Percentiles rank a stretch among this genome's conserved stretches.
Evolutionary conservation across 2,329 filamentous ascomycete species (phyloP).

Genomic region (Talaromyces sp.): DNA sequence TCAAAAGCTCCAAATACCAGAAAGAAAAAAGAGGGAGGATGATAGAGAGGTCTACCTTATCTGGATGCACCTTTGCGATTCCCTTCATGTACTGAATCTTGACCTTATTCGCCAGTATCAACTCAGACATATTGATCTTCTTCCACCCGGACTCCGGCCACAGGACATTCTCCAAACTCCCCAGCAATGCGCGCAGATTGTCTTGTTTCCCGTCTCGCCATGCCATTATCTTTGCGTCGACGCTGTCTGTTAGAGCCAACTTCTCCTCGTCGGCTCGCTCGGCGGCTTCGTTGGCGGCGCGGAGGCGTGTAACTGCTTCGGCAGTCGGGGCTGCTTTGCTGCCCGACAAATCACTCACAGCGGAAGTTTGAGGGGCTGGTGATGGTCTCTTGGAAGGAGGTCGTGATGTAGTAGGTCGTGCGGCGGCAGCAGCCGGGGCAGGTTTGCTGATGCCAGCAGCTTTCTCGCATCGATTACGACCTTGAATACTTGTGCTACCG

Average conservation of each 20-base stretch:
- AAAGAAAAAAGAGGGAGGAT: background rate
- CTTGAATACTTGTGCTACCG: conserved; percentile 78
- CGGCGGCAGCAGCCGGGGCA: conserved; percentile 47
- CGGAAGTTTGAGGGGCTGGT: conserved; percentile 22
- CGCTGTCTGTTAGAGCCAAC: conserved; percentile 79
- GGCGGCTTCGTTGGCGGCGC: conserved; percentile 79
- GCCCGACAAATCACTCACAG: conserved; percentile 32
- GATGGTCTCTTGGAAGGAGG: conserved; percentile 33
- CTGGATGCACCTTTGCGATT: conserved; percentile 95
- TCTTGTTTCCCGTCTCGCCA: conserved; percentile 93
- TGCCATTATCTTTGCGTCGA: conserved; percentile 71
- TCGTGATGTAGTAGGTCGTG: conserved; percentile 38
- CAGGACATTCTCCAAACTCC: conserved; percentile 80
- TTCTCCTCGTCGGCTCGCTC: conserved; percentile 89
- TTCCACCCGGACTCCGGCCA: conserved; percentile 96
- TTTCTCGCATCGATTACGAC: conserved; percentile 83
- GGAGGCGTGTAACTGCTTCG: conserved; percentile 76
- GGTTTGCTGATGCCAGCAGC: conserved; percentile 67
- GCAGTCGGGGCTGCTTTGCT: conserved; percentile 51
- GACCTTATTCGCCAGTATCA: conserved; percentile 90
- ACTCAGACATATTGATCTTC: conserved; percentile 88
- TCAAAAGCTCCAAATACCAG: background rate
- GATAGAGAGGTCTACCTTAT: conserved; percentile 66
- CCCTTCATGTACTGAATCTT: conserved; percentile 99
- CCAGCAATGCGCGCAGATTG: conserved; percentile 82